Percentiles rank a stretch among this genome's conserved stretches.
Evolutionary conservation across 2,329 filamentous ascomycete genomes (phyloP).

Genomic region (Rutstroemia sp.): DNA sequence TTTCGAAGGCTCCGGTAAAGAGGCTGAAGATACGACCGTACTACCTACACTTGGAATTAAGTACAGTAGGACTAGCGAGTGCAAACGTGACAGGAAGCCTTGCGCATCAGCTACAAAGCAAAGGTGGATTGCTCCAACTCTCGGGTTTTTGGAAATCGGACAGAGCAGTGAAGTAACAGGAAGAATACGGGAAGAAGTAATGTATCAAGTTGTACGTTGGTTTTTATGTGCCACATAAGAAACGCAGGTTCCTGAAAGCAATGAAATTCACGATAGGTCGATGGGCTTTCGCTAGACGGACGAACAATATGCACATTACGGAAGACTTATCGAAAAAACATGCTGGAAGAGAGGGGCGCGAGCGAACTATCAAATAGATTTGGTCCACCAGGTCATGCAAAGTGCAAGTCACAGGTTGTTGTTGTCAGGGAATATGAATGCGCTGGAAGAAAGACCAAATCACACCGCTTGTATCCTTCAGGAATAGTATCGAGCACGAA

Average conservation of each 20-base stretch:
- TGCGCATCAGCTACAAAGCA: too few species aligned
- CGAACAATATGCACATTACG: constrained; percentile 1
- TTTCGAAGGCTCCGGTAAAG: constrained; percentile 5
- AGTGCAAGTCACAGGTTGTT: background rate
- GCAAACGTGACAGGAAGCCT: too few species aligned
- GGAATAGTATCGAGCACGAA: background rate
- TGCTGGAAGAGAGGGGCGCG: background rate
- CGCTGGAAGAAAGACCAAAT: constrained; percentile 1
- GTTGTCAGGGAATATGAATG: background rate
- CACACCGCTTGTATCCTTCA: background rate
- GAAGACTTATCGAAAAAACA: background rate
- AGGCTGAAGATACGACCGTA: constrained; percentile 2
- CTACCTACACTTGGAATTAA: too few species aligned
- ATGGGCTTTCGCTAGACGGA: background rate
- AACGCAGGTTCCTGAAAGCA: background rate
- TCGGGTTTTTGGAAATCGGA: too few species aligned
- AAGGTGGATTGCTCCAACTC: too few species aligned
- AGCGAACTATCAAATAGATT: background rate
- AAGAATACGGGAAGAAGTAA: background rate
- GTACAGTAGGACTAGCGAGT: too few species aligned
- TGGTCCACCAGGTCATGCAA: background rate
- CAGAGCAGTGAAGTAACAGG: background rate
- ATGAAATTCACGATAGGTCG: background rate
- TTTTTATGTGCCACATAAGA: background rate
- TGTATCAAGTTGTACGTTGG: background rate